These are phyloP conservation scores for Boletus sp. DNA, from an alignment of 768 basidiomycete genomes.

Conservation along the genomic window DNA sequence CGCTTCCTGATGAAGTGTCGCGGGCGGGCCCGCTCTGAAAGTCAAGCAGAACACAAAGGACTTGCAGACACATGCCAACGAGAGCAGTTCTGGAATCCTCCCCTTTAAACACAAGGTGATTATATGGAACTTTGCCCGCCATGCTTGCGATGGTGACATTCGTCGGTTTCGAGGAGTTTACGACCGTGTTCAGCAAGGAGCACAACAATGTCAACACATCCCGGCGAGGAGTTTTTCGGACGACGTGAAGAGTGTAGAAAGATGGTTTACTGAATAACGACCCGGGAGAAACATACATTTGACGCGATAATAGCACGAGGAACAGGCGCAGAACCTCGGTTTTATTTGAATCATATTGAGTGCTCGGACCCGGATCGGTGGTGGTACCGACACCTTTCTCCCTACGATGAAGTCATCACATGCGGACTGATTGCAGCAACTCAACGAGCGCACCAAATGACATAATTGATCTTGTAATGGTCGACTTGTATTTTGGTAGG, in stretches of 20 bases:
- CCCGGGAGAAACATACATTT: slow-evolving; percentile 79
- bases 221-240: slow-evolving; percentile 71
- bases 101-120: slow-evolving; percentile 88
- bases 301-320: slow-evolving; percentile 83
- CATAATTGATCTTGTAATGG: slow-evolving; percentile 80
- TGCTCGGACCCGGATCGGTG: slow-evolving; percentile 61
- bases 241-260: slow-evolving; percentile 73
- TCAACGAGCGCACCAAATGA: slow-evolving; percentile 69
- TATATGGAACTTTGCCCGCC: slow-evolving; percentile 81
- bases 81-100: slow-evolving; percentile 75
- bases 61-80: slow-evolving; percentile 73
- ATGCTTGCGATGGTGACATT: slow-evolving; percentile 61
- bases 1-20: slow-evolving; percentile 44
- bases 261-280: slow-evolving; percentile 72
- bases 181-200: slow-evolving; percentile 87
- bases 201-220: slow-evolving; percentile 91
- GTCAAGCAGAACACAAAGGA: slow-evolving; percentile 72
- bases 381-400: slow-evolving; percentile 95
- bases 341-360: slow-evolving; percentile 74
- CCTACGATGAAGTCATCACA: slow-evolving; percentile 45
- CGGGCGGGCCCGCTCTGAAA: slow-evolving; percentile 77
- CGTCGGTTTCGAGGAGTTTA: slow-evolving; percentile 60
- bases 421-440: slow-evolving; percentile 2
- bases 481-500: slow-evolving; percentile 75
- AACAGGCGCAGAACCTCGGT: slow-evolving; percentile 88